Conservation (phyloP, 1,139 yeast species). For the Sugiyamaella grinbergsii region DNA sequence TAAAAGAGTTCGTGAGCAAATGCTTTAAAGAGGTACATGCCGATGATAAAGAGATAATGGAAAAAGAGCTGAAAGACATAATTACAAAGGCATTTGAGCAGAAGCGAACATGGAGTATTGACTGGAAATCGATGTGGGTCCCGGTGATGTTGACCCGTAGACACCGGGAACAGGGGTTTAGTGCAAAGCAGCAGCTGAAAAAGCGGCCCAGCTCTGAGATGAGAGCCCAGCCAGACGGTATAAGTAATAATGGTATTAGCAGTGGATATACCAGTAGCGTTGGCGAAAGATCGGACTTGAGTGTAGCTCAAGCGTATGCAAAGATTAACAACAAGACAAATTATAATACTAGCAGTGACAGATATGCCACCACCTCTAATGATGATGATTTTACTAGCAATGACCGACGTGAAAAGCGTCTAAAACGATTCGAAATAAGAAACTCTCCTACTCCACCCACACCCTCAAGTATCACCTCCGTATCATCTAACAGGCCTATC, state of each 20-base stretch:
- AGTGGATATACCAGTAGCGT: neutral
- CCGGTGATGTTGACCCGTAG: slow-evolving; percentile 50
- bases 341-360: too few species aligned
- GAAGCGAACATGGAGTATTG: slow-evolving; percentile 53
- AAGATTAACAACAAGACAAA: neutral
- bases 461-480: slow-evolving; percentile 11
- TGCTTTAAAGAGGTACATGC: slow-evolving; percentile 48
- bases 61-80: slow-evolving; percentile 51
- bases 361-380: too few species aligned
- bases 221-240: neutral
- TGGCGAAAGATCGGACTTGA: neutral
- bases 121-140: slow-evolving; percentile 60
- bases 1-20: slow-evolving; percentile 51
- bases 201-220: slow-evolving; percentile 1
- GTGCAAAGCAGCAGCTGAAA: slow-evolving; percentile 8
- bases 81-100: slow-evolving; percentile 54
- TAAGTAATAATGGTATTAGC: neutral
- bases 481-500: slow-evolving; percentile 42
- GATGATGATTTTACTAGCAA: slow-evolving; percentile 11
- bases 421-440: slow-evolving; percentile 52
- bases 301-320: slow-evolving; percentile 4
- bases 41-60: slow-evolving; percentile 43
- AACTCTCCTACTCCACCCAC: slow-evolving; percentile 11
- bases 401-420: slow-evolving; percentile 41
- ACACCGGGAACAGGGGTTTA: slow-evolving; percentile 18